Base-by-base conservation (phyloP, 164 flowering plant species). In the Akebia trifoliata region DNA sequence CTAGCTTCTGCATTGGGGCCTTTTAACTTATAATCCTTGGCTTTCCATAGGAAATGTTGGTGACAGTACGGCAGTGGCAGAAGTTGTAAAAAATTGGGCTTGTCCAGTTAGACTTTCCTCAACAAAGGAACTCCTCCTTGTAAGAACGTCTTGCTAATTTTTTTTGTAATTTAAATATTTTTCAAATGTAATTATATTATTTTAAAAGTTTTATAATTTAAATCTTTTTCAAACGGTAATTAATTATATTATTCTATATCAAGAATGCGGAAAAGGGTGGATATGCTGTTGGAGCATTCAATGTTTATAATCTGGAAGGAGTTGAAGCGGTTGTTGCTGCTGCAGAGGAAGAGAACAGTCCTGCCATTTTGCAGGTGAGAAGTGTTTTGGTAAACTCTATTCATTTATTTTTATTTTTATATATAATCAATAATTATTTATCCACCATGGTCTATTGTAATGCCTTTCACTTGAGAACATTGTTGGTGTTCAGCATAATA, bases 271-370 rank as follows among this genome's bases (percentile, higher is more conserved):
- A 85, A 62, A 81, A 69, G 15, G 96, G 87, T 57, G 82, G 85
- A 59, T 94, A 94, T 83, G 99, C 99, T 59, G 71, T 90, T 74
- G 99, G 99, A 53, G 97, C 99, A 44, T 94, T 94, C 71, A 94
- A 94, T 68, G 95, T 94, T 25, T 94, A 94, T 61, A 94, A 94
- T 64, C 71, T 94, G 74, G 99, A 94, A 76, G 99, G 97, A 64
- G 81, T 89, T 48, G 82, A 86, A 71, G 93, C 99, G 32, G 97
- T 94, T 74, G 83, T 90, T 69, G 80, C 93, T 70, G 99, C 99
- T 67, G 99, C 99, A 24, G 96, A 94, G 84, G 90, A 82, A 64
- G 82, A 83, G 78, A 69, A 63, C 28, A 94, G 99, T 63, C 96
- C 99, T 62, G 99, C 97, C 49, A 94, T 94, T 65, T 78, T 94